phyloP scores from a whole-genome alignment of 2,329 filamentous ascomycete species.

The Ascosphaera aggregata region DNA sequence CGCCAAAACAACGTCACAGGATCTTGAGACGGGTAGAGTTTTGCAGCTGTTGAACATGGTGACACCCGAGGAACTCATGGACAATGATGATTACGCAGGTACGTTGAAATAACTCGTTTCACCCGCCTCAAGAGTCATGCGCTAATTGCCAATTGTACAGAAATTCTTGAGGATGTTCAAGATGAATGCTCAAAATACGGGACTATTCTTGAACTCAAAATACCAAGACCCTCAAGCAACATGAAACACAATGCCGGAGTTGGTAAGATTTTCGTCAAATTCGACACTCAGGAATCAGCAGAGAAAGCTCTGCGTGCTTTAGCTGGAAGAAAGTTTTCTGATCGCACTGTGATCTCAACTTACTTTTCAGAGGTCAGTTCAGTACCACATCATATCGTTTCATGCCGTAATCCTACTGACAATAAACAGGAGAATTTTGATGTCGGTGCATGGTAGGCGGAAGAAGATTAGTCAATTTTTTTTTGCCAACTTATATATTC shows the following conservation, averaged over 20 bases:
- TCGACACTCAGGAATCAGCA: conserved; percentile 51
- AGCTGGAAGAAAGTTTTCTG: conserved; percentile 85
- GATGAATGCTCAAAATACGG: conserved; percentile 92
- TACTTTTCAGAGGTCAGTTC: conserved; percentile 70
- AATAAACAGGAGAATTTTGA: conserved; percentile 66
- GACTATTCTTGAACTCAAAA: conserved; percentile 64
- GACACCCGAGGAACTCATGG: conserved; percentile 79
- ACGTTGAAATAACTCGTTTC: conserved; percentile 10
- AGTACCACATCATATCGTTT: background rate
- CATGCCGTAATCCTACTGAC: background rate
- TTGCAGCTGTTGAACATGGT: conserved; percentile 97
- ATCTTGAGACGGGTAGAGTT: conserved; percentile 60
- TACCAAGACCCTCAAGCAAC: conserved; percentile 66
- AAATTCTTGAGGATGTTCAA: conserved; percentile 86
- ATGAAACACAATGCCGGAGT: conserved; percentile 70
- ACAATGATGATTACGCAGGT: conserved; percentile 91
- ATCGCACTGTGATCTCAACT: conserved; percentile 87
- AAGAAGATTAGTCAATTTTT: background rate
- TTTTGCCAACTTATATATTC: no score
- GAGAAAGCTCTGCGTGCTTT: conserved; percentile 72
- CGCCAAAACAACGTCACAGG: conserved; percentile 62
- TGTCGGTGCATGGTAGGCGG: conserved; percentile 54
- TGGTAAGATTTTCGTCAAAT: conserved; percentile 96
- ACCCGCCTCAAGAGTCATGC: no score
- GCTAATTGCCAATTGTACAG: no score